A percentile compares a stretch with the other conserved stretches of the same genome.
Evolutionary conservation across 768 basidiomycete genomes (phyloP).

Genomic region (Ramaria sp.): DNA sequence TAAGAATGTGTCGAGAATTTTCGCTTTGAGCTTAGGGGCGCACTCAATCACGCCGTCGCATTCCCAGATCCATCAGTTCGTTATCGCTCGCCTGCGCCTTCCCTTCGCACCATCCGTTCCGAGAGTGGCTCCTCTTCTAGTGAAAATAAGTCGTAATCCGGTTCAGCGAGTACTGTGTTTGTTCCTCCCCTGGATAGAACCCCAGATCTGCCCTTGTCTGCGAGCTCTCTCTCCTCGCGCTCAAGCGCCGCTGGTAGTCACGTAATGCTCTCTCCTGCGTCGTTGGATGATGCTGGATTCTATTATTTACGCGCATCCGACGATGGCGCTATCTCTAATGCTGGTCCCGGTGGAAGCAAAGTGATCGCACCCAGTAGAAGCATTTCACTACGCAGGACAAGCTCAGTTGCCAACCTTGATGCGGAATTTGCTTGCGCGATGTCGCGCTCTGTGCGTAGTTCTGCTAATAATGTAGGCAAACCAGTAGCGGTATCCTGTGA

Average conservation of each 20-base stretch:
- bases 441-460: slow-evolving; percentile 21
- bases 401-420: slow-evolving; percentile 68
- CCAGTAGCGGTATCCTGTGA: slow-evolving; percentile 70
- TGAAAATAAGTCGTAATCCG: slow-evolving; percentile 25
- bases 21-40: slow-evolving; percentile 43
- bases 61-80: slow-evolving; percentile 36
- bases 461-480: slow-evolving; percentile 34
- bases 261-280: slow-evolving; percentile 33
- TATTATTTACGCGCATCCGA: slow-evolving; percentile 45
- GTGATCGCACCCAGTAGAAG: slow-evolving; percentile 61
- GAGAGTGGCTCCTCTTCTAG: slow-evolving; percentile 31
- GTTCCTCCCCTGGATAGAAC: slow-evolving; percentile 64
- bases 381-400: slow-evolving; percentile 49
- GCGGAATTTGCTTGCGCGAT: slow-evolving; percentile 38
- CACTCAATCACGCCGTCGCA: slow-evolving; percentile 53
- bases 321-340: slow-evolving; percentile 56
- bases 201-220: slow-evolving; percentile 40
- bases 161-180: slow-evolving; percentile 66
- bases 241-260: neutral
- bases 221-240: slow-evolving; percentile 28
- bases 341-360: slow-evolving; percentile 33
- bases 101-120: slow-evolving; percentile 61
- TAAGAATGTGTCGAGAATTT: neutral
- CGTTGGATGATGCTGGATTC: slow-evolving; percentile 29
- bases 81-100: slow-evolving; percentile 43